Evolutionary conservation across 176 grass and related monocot genomes (phyloP).

Genomic region (Musa troglodytarum): DNA sequence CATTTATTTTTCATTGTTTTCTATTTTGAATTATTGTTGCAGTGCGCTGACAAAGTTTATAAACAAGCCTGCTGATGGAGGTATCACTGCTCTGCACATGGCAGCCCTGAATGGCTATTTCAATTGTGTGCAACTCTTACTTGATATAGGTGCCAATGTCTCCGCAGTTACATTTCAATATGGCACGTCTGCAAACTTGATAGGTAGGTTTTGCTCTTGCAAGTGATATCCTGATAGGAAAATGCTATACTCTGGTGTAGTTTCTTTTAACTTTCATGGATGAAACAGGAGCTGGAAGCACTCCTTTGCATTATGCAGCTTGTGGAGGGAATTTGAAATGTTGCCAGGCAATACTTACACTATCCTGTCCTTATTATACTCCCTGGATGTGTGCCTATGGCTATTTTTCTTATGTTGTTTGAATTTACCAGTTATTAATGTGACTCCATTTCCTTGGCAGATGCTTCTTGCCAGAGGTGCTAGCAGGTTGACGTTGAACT

Average conservation of each 20-base stretch:
- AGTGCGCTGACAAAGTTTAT: conserved; percentile 75
- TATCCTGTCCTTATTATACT: background rate
- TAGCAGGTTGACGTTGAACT: conserved; percentile 86
- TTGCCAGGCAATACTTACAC: conserved; percentile 58
- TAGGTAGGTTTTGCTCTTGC: conserved; percentile 42
- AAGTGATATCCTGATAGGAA: background rate
- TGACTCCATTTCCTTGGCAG: conserved; percentile 31
- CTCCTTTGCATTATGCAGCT: conserved; percentile 91
- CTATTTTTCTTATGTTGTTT: background rate
- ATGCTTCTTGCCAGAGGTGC: conserved; percentile 82
- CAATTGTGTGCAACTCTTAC: conserved; percentile 77
- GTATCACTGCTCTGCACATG: conserved; percentile 92
- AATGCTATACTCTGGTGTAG: background rate
- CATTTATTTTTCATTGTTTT: conserved; percentile 5
- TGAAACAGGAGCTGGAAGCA: conserved; percentile 81
- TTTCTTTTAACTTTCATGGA: background rate
- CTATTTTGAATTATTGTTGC: conserved; percentile 7
- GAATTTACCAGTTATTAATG: background rate
- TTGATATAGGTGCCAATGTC: conserved; percentile 78
- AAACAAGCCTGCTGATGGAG: conserved; percentile 87
- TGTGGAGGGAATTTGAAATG: conserved; percentile 78
- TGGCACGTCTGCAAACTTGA: conserved; percentile 55
- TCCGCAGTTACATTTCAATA: conserved; percentile 83
- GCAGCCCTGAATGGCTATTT: conserved; percentile 73
- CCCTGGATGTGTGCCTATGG: background rate